Evolutionary conservation across 768 basidiomycete genomes (phyloP).

Genomic region (Kwoniella sp.): DNA sequence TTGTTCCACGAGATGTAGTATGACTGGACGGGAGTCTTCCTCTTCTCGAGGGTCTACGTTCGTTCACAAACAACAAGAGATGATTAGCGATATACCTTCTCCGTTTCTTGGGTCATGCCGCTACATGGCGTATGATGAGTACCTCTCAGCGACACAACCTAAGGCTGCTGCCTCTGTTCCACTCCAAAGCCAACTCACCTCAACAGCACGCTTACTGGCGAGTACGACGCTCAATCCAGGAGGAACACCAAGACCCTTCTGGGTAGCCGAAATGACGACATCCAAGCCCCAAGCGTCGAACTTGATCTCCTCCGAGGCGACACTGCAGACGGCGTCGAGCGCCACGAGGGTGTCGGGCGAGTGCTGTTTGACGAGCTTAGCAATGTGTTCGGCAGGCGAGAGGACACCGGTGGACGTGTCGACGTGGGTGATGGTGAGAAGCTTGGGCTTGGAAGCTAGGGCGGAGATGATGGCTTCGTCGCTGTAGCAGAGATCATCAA

Average conservation of each 20-base stretch:
- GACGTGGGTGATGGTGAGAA: constrained; percentile 84
- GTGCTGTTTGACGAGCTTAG: constrained; percentile 69
- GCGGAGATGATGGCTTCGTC: constrained; percentile 59
- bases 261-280: constrained; percentile 63
- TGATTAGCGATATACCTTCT: background rate
- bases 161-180: no score
- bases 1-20: constrained; percentile 93
- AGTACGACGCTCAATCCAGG: constrained; percentile 88
- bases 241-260: constrained; percentile 78
- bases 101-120: background rate
- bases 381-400: constrained; percentile 76
- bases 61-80: background rate
- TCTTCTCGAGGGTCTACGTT: constrained; percentile 63
- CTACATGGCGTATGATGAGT: no score
- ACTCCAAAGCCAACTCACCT: constrained; percentile 57
- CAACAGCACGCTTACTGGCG: constrained; percentile 76
- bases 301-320: constrained; percentile 90
- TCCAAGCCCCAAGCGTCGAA: constrained; percentile 95
- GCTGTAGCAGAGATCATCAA: constrained; percentile 19
- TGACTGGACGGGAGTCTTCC: constrained; percentile 68
- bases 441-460: constrained; percentile 76
- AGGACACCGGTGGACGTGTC: constrained; percentile 68
- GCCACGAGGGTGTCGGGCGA: constrained; percentile 86
- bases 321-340: constrained; percentile 93
- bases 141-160: no score